phyloP scores from a whole-genome alignment of 23 red algal genomes.

The Gracilaria gracilis region DNA sequence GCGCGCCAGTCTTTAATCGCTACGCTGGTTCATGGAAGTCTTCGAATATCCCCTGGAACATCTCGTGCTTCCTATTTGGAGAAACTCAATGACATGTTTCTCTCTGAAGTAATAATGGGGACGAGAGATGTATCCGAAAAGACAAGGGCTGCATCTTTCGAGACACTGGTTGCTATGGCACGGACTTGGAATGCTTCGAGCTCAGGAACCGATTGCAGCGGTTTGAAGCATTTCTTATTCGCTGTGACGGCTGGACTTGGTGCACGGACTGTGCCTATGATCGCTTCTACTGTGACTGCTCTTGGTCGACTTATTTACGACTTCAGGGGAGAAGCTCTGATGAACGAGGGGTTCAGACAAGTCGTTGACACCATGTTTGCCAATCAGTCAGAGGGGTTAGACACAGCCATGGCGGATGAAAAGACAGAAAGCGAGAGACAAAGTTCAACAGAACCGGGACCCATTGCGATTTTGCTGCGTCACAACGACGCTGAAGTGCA shows the following conservation, averaged over 20 bases:
- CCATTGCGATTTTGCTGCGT: constrained; percentile 78
- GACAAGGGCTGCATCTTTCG: constrained; percentile 66
- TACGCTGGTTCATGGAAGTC: constrained; percentile 35
- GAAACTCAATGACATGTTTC: constrained; percentile 44
- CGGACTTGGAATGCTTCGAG: constrained; percentile 46
- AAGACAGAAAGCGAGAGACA: neutral
- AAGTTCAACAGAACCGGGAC: constrained; percentile 64
- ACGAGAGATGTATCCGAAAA: constrained; percentile 84
- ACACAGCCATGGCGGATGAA: neutral
- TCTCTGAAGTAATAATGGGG: constrained; percentile 75
- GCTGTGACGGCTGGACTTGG: constrained; percentile 74
- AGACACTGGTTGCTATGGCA: constrained; percentile 65
- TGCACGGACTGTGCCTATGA: constrained; percentile 67
- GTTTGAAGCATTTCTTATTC: constrained; percentile 65
- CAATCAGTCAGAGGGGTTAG: neutral
- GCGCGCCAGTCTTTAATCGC: constrained; percentile 30
- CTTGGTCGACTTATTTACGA: constrained; percentile 72
- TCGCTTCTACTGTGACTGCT: constrained; percentile 73
- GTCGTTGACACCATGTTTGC: constrained; percentile 74
- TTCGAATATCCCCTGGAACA: neutral
- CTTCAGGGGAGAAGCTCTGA: constrained; percentile 63
- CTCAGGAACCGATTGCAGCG: constrained; percentile 32
- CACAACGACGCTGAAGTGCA: constrained; percentile 77
- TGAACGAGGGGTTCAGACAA: constrained; percentile 15
- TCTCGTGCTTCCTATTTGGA: constrained; percentile 28